Evolutionary conservation across 2,329 filamentous ascomycete genomes (phyloP).

Genomic region (Lachnellula occidentalis): DNA sequence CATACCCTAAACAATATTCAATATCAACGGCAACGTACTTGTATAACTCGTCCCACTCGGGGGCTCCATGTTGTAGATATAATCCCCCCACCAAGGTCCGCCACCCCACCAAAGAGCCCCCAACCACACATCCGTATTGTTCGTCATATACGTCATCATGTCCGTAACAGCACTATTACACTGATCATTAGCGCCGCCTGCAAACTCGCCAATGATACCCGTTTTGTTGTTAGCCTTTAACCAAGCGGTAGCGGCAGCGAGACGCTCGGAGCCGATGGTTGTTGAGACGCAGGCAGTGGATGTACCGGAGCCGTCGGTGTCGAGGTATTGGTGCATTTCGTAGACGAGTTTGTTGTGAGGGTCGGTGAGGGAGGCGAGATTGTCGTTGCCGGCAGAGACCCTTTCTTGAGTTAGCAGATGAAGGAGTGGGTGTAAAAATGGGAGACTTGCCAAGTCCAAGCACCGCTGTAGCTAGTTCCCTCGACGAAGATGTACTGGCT

Average conservation of each 20-base stretch:
- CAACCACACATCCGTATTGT: slow-evolving; percentile 48
- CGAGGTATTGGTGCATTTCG: slow-evolving; percentile 59
- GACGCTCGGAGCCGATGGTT: slow-evolving; percentile 48
- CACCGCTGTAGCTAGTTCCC: slow-evolving; percentile 34
- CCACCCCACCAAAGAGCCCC: slow-evolving; percentile 50
- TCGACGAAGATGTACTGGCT: slow-evolving; percentile 53
- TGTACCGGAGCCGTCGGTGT: slow-evolving; percentile 49
- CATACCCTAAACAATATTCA: not conserved
- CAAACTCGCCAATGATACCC: slow-evolving; percentile 50
- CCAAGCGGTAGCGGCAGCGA: slow-evolving; percentile 48
- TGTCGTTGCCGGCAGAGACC: slow-evolving; percentile 37
- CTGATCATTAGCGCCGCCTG: slow-evolving; percentile 43
- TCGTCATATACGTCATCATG: slow-evolving; percentile 41
- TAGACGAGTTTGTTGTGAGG: slow-evolving; percentile 49
- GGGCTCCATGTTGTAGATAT: slow-evolving; percentile 47
- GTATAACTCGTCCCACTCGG: slow-evolving; percentile 16
- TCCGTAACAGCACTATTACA: slow-evolving; percentile 46
- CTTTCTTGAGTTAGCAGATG: slow-evolving; percentile 33
- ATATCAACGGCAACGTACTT: slow-evolving; percentile 5
- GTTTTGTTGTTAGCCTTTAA: slow-evolving; percentile 46
- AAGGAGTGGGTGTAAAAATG: not conserved
- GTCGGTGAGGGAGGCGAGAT: slow-evolving; percentile 44
- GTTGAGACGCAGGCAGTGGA: slow-evolving; percentile 41
- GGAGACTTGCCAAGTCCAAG: slow-evolving; percentile 16
- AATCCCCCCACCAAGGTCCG: slow-evolving; percentile 46